Base-by-base conservation (phyloP, 495 filamentous ascomycete genomes). In the Penicillium chermesinum region DNA sequence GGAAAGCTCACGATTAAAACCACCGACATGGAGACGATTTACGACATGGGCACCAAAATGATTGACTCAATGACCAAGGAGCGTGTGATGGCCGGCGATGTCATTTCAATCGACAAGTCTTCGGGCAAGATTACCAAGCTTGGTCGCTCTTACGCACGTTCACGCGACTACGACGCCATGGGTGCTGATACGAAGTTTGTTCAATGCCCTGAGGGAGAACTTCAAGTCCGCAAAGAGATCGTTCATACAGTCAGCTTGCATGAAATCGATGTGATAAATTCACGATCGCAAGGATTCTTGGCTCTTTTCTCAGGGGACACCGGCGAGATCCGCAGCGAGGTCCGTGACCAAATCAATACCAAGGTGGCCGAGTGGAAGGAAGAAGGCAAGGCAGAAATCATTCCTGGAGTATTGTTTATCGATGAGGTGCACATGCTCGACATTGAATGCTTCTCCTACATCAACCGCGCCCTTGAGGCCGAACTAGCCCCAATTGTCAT, bases 371-470 rank as follows among this genome's bases (percentile, higher is more conserved):
- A 97, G 67, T 99, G 94, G 93, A 96, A 94, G 63, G 94, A 97
- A 65, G 93, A 97, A 65, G 94, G 94, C 68, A 97, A 97, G 63
- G 93, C 93, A 10, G 89, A 93, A 72, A 96, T 99, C 16, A 91
- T 97, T 2, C 93, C 93, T 0, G 93, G 93, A 40, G 93, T 99
- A 15, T 73, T 99, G 8, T 99, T 99, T 74, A 95, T 99, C 57
- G 93, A 99, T 58, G 93, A 99, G 70, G 91, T 99, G 2, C 93
- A 99, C 73, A 97, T 97, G 93, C 85, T 99, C 15, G 93, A 99
- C 64, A 95, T 96, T 53, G 93, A 99, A 61, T 96, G 93, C 73
- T 99, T 95, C 73, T 91, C 88, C 36, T 99, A 89, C 75, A 85
- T 99, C 75, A 99, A 99, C 75, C 87, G 94, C 20, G 93, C 93